These are phyloP conservation scores for Lentinus polychrous DNA, from an alignment of 1,284 basidiomycete genomes.

Conservation along the genomic window DNA sequence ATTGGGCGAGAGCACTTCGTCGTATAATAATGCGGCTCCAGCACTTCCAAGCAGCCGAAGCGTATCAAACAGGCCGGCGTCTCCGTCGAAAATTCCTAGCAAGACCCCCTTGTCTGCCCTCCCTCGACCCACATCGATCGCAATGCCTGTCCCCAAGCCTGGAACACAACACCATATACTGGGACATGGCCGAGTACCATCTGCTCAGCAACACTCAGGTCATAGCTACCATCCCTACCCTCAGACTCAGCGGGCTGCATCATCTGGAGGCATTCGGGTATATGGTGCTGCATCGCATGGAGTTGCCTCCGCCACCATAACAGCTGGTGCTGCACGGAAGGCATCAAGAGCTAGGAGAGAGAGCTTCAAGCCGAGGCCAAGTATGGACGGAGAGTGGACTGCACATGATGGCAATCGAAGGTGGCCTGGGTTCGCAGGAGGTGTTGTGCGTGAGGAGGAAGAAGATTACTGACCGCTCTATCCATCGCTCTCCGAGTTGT, in stretches of 20 bases:
- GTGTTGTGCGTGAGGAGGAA: constrained; percentile 28
- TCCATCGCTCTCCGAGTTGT: neutral
- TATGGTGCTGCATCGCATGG: constrained; percentile 14
- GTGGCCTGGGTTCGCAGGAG: constrained; percentile 25
- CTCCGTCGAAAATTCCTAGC: constrained; percentile 41
- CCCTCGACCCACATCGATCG: constrained; percentile 28
- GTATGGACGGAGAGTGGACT: constrained; percentile 39
- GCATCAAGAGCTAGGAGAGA: constrained; percentile 48
- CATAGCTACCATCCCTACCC: constrained; percentile 19
- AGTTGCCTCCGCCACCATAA: constrained; percentile 12
- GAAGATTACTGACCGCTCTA: constrained; percentile 22
- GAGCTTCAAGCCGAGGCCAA: constrained; percentile 74
- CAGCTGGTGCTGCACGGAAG: constrained; percentile 33
- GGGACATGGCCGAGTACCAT: constrained; percentile 38
- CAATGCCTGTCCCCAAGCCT: constrained; percentile 39
- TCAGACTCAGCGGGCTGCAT: constrained; percentile 12
- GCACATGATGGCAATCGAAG: constrained; percentile 11
- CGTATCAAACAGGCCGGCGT: constrained; percentile 22
- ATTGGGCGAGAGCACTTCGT: constrained; percentile 33
- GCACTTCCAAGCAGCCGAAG: constrained; percentile 11
- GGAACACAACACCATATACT: constrained; percentile 43
- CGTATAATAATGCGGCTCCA: constrained; percentile 14
- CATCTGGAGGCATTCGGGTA: constrained; percentile 10
- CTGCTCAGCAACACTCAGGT: constrained; percentile 17
- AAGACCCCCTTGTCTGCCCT: constrained; percentile 27